These are phyloP conservation scores for Lolium multiflorum DNA, from an alignment of 176 grass and related monocot genomes.

Conservation along the genomic window DNA sequence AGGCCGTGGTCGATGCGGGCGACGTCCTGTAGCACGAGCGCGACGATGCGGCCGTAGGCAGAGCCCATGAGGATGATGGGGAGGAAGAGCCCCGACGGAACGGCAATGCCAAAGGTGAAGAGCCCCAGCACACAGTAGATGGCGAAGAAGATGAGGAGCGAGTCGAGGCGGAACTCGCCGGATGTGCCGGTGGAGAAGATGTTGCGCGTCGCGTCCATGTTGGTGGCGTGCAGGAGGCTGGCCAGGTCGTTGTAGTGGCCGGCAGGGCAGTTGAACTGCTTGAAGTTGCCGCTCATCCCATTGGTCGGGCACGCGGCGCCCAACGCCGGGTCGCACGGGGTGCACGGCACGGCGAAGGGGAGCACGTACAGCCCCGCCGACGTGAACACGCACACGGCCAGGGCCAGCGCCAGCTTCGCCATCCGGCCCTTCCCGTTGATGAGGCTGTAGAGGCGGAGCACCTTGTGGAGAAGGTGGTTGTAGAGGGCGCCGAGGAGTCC, in stretches of 20 bases:
- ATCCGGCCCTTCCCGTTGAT: conserved; percentile 77
- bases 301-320: conserved; percentile 55
- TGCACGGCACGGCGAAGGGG: conserved; percentile 81
- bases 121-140: conserved; percentile 85
- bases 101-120: conserved; percentile 97
- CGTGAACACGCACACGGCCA: conserved; percentile 71
- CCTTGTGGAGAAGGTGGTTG: conserved; percentile 80
- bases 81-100: conserved; percentile 91
- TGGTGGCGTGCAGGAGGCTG: conserved; percentile 89
- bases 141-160: conserved; percentile 85
- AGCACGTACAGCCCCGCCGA: conserved; percentile 74
- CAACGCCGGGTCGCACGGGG: conserved; percentile 56
- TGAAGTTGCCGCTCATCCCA: conserved; percentile 86
- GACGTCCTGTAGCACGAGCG: conserved; percentile 40
- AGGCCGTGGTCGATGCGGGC: conserved; percentile 80
- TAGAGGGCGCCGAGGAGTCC: conserved; percentile 72
- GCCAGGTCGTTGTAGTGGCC: conserved; percentile 94
- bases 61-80: conserved; percentile 99
- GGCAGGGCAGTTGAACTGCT: conserved; percentile 90
- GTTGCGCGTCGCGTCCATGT: conserved; percentile 84
- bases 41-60: conserved; percentile 79
- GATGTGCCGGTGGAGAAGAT: conserved; percentile 90
- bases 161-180: conserved; percentile 69
- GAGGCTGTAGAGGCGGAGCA: conserved; percentile 81
- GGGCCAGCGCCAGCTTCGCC: conserved; percentile 67